phyloP scores from a whole-genome alignment of 306 rosid genomes.

The Vicia faba region DNA sequence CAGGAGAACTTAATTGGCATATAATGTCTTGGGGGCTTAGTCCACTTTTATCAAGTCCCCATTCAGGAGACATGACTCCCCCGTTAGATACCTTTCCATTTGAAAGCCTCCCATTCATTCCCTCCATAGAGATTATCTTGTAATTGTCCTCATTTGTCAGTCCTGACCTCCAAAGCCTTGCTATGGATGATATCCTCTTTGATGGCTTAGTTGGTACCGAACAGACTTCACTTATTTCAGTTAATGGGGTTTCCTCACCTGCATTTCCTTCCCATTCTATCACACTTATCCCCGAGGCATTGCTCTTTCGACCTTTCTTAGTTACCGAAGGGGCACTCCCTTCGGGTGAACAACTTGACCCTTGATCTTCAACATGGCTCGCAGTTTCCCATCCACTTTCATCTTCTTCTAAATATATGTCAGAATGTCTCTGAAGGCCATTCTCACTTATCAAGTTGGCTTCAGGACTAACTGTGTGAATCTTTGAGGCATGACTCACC shows the following conservation, averaged over 20 bases:
- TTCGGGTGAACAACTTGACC: constrained; percentile 77
- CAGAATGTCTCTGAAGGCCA: constrained; percentile 50
- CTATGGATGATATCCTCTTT: constrained; percentile 73
- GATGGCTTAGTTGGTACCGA: constrained; percentile 62
- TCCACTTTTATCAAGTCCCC: constrained; percentile 56
- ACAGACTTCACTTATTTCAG: constrained; percentile 77
- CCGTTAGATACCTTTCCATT: constrained; percentile 74
- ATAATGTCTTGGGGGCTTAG: constrained; percentile 70
- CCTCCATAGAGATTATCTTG: constrained; percentile 74
- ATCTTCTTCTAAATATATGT: constrained; percentile 65
- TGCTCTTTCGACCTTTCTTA: constrained; percentile 58
- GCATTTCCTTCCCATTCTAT: constrained; percentile 76
- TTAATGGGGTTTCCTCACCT: constrained; percentile 60
- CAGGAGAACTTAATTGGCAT: constrained; percentile 74
- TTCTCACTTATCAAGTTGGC: constrained; percentile 47
- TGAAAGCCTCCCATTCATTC: constrained; percentile 68
- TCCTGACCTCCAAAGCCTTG: constrained; percentile 81
- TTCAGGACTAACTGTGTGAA: constrained; percentile 72
- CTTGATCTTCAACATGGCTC: constrained; percentile 89
- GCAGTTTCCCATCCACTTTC: constrained; percentile 99
- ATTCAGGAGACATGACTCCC: constrained; percentile 62
- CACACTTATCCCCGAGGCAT: constrained; percentile 59
- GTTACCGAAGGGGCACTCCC: constrained; percentile 68
- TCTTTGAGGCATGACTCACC: constrained; percentile 64
- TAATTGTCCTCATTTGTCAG: constrained; percentile 62